These are phyloP conservation scores for Spatholobus suberectus DNA, from an alignment of 306 rosid species.

Conservation along the genomic window DNA sequence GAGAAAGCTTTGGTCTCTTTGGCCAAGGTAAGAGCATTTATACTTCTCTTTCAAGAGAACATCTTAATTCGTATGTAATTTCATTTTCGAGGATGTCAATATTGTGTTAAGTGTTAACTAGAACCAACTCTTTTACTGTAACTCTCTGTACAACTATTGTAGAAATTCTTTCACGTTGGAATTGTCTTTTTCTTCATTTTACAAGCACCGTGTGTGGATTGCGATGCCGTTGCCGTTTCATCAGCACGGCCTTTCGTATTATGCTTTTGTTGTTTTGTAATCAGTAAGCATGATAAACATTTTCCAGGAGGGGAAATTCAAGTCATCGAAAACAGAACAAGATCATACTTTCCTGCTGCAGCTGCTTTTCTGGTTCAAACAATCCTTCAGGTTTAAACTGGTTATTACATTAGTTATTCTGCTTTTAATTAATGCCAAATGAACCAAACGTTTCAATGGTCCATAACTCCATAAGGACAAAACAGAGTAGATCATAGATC, in stretches of 20 bases:
- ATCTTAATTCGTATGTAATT: background rate
- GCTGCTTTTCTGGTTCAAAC: slow-evolving; percentile 96
- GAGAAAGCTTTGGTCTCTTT: slow-evolving; percentile 88
- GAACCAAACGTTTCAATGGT: slow-evolving; percentile 8
- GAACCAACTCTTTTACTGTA: slow-evolving; percentile 3
- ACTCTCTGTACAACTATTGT: background rate
- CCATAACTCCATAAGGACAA: slow-evolving; percentile 5
- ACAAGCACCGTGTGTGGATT: slow-evolving; percentile 12
- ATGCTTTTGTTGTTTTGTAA: slow-evolving; percentile 34
- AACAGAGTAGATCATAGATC: slow-evolving; percentile 7
- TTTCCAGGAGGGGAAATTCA: slow-evolving; percentile 82
- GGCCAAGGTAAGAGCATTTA: slow-evolving; percentile 71
- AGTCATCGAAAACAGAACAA: slow-evolving; percentile 70
- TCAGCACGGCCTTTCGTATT: slow-evolving; percentile 5
- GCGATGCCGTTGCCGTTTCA: slow-evolving; percentile 21
- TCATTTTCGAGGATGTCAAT: slow-evolving; percentile 17
- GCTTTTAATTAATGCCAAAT: slow-evolving; percentile 8
- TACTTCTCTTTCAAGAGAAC: slow-evolving; percentile 10
- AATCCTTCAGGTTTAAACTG: slow-evolving; percentile 76
- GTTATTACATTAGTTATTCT: slow-evolving; percentile 27
- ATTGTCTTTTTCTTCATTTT: slow-evolving; percentile 28
- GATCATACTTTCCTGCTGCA: slow-evolving; percentile 91
- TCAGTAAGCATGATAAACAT: slow-evolving; percentile 41
- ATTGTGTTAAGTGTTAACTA: background rate
- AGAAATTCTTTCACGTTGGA: slow-evolving; percentile 26